Evolutionary conservation across 257 asterid species (phyloP).

Genomic region (Solanum virginianum): DNA sequence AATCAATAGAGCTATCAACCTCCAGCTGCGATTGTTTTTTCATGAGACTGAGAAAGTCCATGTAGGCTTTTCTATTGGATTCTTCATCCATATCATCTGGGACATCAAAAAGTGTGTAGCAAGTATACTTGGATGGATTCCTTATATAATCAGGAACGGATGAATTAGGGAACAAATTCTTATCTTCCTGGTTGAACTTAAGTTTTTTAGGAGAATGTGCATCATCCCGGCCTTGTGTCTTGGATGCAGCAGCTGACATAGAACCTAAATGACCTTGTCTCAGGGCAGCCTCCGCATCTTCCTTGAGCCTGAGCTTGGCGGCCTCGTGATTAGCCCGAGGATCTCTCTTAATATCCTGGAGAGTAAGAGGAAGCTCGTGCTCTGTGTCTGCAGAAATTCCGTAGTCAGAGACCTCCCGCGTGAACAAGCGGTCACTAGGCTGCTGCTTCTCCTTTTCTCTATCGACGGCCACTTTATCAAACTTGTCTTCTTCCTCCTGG

Average conservation of each 20-base stretch:
- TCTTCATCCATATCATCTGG: slow-evolving; percentile 47
- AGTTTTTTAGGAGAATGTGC: neutral
- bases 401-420: slow-evolving; percentile 35
- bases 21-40: slow-evolving; percentile 19
- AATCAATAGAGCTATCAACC: slow-evolving; percentile 13
- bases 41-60: slow-evolving; percentile 33
- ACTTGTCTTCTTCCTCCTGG: slow-evolving; percentile 89
- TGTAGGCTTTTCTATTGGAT: slow-evolving; percentile 47
- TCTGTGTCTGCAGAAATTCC: slow-evolving; percentile 19
- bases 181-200: neutral
- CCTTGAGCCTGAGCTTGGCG: slow-evolving; percentile 62
- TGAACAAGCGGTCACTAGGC: slow-evolving; percentile 35
- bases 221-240: neutral
- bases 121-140: slow-evolving; percentile 77
- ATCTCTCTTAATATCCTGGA: slow-evolving; percentile 28
- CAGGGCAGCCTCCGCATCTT: slow-evolving; percentile 63
- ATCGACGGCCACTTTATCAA: slow-evolving; percentile 72
- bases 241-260: neutral
- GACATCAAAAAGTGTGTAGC: slow-evolving; percentile 40
- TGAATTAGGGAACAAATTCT: slow-evolving; percentile 8
- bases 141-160: slow-evolving; percentile 55
- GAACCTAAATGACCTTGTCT: slow-evolving; percentile 22
- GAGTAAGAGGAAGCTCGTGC: slow-evolving; percentile 43
- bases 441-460: slow-evolving; percentile 7
- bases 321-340: slow-evolving; percentile 81